Base-by-base conservation (phyloP, 129 eudicot genomes). In the Dittrichia graveolens region DNA sequence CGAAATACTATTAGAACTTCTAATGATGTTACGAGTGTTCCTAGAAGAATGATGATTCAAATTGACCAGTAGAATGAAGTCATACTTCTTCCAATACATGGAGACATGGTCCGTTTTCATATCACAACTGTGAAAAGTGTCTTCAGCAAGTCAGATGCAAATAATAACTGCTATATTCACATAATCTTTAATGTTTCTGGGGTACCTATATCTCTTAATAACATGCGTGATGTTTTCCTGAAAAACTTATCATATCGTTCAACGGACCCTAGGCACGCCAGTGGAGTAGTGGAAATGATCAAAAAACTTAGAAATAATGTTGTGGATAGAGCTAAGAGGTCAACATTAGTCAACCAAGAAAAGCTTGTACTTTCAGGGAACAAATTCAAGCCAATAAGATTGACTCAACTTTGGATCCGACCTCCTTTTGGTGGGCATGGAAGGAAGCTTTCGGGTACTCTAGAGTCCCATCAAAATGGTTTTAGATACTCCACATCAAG, bases 401-500 rank as follows among this genome's bases (percentile, higher is more conserved):
- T 82, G 50, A 53, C 79, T 5, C 79, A 82, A 18, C 79, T 77
- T 13, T 77, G 73, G 82, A 82, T 82, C 31, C 82, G 85, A 37
- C 82, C 85, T 14, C 24, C 60, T 5, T 82, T 82, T 61, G 69
- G 82, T 1, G 82, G 85, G 4, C 82, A 79, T 19, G 82, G 79
- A 15, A 69, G 85, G 73, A 82, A 82, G 82, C 79, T 82, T 52
- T 34, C 79, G 7, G 85, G 85, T 45, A 71, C 85, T 10, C 71
- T 82, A 0, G 82, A 82, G 50, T 82, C 85, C 2, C 85, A 82
- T 47, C 60, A 65, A 4, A 82, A 82, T 40, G 85, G 85, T 10
- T 77, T 82, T 50, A 69, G 85, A 35, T 77, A 72, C 69, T 82
- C 85, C 10, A 82, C 85, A 37, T 82, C 82, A 19, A 69, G 85